Evolutionary conservation across 371 early-diverging fungal genomes (phyloP).

Genomic region (Mortierella sp.): DNA sequence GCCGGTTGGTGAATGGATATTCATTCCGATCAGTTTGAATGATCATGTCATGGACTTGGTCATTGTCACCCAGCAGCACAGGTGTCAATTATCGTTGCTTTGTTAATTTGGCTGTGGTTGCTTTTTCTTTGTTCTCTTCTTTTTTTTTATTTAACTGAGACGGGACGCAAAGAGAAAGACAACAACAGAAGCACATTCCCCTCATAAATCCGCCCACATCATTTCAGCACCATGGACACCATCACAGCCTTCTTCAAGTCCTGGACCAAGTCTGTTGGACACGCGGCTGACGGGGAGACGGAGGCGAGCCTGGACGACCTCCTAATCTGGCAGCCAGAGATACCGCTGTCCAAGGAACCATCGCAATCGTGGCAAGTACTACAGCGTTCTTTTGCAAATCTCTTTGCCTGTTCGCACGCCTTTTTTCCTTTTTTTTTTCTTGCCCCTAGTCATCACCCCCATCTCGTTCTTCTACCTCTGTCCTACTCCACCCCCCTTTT

Average conservation of each 20-base stretch:
- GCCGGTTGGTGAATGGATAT: too few species aligned
- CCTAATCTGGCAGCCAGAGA: slow-evolving; percentile 48
- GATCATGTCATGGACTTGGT: too few species aligned
- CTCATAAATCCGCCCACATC: neutral
- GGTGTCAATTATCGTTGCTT: too few species aligned
- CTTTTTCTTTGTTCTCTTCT: too few species aligned
- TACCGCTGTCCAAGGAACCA: slow-evolving; percentile 46
- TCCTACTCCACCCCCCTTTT: too few species aligned
- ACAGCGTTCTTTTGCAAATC: too few species aligned
- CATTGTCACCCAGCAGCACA: too few species aligned
- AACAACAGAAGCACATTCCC: neutral
- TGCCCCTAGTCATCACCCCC: too few species aligned
- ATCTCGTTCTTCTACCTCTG: too few species aligned
- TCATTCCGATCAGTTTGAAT: too few species aligned
- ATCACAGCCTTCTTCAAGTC: slow-evolving; percentile 23
- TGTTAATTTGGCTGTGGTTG: too few species aligned
- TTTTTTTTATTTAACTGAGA: too few species aligned
- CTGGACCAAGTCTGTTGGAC: neutral
- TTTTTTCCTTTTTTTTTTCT: neutral
- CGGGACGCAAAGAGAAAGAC: neutral
- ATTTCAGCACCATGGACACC: slow-evolving; percentile 20
- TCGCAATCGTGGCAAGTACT: slow-evolving; percentile 50
- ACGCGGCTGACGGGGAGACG: neutral
- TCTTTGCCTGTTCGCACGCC: neutral
- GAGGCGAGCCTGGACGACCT: neutral